These are phyloP conservation scores for Wallacemonas rigidus DNA, from an alignment of 208 protist species.

Conservation along the genomic window DNA sequence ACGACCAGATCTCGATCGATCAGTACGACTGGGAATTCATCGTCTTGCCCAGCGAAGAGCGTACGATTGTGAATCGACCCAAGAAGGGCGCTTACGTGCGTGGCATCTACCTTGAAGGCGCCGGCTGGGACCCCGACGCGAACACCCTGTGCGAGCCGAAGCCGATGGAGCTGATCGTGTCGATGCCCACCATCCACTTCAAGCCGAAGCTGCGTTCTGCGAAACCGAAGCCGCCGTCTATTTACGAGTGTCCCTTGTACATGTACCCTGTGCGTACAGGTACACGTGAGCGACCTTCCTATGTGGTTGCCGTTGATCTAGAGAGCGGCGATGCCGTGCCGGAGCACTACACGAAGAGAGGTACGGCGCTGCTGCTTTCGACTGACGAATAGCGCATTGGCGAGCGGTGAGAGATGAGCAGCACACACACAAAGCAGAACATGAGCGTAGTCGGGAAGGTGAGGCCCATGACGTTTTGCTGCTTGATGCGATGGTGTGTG, in stretches of 20 bases:
- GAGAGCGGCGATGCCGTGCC: conserved; percentile 89
- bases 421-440: too few species aligned
- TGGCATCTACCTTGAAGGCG: conserved; percentile 97
- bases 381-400: conserved; percentile 74
- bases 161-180: conserved; percentile 96
- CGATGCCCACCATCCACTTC: conserved; percentile 99
- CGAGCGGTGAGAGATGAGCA: too few species aligned
- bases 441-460: too few species aligned
- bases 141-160: conserved; percentile 94
- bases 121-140: conserved; percentile 93
- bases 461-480: too few species aligned
- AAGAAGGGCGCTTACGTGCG: conserved; percentile 97
- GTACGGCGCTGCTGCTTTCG: conserved; percentile 96
- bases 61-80: conserved; percentile 86
- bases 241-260: conserved; percentile 97
- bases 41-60: conserved; percentile 90
- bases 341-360: conserved; percentile 97
- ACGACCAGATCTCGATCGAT: conserved; percentile 95
- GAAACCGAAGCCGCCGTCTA: conserved; percentile 76
- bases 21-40: conserved; percentile 98
- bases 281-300: conserved; percentile 95
- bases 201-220: conserved; percentile 93
- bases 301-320: conserved; percentile 96
- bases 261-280: conserved; percentile 97
- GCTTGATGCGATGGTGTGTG: too few species aligned